phyloP scores from a whole-genome alignment of 139 green algal genomes.

The Edaphochlamys debaryana region DNA sequence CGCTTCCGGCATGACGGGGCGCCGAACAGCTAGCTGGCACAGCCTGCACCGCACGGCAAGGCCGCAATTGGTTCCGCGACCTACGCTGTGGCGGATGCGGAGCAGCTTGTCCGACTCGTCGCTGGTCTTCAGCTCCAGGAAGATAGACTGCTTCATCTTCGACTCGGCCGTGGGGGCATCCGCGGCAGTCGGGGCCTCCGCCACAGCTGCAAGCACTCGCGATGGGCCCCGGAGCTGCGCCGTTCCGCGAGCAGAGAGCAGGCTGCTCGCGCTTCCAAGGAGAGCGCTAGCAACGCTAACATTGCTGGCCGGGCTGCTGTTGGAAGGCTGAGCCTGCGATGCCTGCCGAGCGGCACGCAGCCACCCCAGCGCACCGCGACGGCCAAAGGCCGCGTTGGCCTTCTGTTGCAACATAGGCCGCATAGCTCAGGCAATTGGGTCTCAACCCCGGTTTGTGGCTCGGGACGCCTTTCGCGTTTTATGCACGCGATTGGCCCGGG shows the following conservation, averaged over 20 bases:
- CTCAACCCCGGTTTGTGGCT: no score
- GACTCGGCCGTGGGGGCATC: neutral
- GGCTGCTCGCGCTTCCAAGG: neutral
- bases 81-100: constrained; percentile 88
- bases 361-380: neutral
- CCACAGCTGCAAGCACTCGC: neutral
- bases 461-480: no score
- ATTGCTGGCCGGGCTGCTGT: neutral
- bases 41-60: no score
- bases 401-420: constrained; percentile 3
- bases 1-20: no score
- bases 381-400: constrained; percentile 9
- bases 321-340: neutral
- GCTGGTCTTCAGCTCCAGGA: constrained; percentile 71
- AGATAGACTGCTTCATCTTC: constrained; percentile 13
- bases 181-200: neutral
- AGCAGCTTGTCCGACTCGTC: constrained; percentile 85
- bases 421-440: no score
- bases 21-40: no score
- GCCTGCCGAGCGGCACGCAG: neutral
- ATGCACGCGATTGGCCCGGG: no score
- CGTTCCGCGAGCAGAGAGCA: neutral
- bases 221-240: no score
- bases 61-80: no score
- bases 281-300: neutral